Evolutionary conservation across 1,139 yeast genomes (phyloP), one percentile per base, ranked within the genome.

Genomic region (Lodderomyces elongisporus): DNA sequence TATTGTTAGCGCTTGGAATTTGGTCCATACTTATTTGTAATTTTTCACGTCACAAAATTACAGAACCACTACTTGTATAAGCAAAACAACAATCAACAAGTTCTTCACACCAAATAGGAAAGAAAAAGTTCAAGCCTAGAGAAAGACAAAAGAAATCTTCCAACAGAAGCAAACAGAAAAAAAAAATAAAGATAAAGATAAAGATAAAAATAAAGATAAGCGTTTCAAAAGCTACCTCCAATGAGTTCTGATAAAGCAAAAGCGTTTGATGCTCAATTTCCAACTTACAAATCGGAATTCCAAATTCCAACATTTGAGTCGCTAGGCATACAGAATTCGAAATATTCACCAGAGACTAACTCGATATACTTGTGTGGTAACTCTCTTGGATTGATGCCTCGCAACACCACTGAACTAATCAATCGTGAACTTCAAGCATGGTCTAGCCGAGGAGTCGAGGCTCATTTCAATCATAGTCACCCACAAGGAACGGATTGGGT

Each of bases 341-440:
- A 48, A 23, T 53, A 51, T 14, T 38, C 38, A 1, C 38, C 46
- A 10, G 47, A 51, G 16, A 45, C 60, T 18, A 43, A 59, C 39
- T 51, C 70, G 14, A 66, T 77, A 20, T 85, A 89, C 52, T 65
- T 89, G 34, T 85, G 95, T 57, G 97, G 97, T 4, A 88, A 89
- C 59, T 87, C 96, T 6, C 71, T 89, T 6, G 97, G 97, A 0
- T 61, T 89, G 39, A 84, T 87, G 93, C 96, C 97, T 0, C 63
- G 60, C 34, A 49, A 62, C 3, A 79, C 88, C 0, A 64, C 74
- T 18, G 45, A 47, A 2, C 84, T 87, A 14, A 64, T 89, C 10
- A 59, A 59, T 31, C 67, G 63, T 25, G 96, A 89, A 56, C 62
- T 89, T 28, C 73, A 77, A 41, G 94, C 93, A 0, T 89, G 97